A percentile compares a stretch with the other conserved stretches of the same genome.
These are phyloP conservation scores for Botryosphaeria dothidea DNA, from an alignment of 2,329 filamentous ascomycete genomes.

Conservation along the genomic window DNA sequence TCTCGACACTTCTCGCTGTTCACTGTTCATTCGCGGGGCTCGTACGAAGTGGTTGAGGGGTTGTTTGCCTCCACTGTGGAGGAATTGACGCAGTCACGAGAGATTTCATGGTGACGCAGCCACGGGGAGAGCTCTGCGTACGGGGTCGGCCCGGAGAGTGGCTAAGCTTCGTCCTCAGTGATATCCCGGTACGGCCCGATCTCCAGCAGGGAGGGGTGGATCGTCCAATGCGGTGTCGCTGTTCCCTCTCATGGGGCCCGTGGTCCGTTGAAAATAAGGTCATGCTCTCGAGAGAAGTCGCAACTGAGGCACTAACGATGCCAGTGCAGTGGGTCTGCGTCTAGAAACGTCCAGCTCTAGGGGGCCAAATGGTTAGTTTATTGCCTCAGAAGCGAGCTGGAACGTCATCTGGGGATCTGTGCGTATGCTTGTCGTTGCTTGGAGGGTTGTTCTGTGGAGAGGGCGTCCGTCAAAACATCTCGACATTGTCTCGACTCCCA, in stretches of 20 bases:
- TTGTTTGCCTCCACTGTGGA: not conserved
- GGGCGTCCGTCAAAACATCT: not conserved
- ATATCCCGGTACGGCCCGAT: not conserved
- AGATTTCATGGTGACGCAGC: not conserved
- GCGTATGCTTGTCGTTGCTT: slow-evolving; percentile 8
- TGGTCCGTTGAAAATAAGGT: slow-evolving; percentile 7
- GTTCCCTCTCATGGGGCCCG: not conserved
- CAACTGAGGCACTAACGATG: not conserved
- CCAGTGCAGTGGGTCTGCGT: not conserved
- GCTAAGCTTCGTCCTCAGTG: not conserved
- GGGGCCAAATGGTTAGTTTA: not conserved
- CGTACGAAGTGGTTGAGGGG: slow-evolving; percentile 5
- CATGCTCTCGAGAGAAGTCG: slow-evolving; percentile 13
- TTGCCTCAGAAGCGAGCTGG: not conserved
- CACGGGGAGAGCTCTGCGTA: not conserved
- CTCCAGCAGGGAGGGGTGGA: not conserved
- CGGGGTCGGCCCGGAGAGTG: not conserved
- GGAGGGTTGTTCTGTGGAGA: not conserved
- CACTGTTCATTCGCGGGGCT: not conserved
- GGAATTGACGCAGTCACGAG: slow-evolving; percentile 10
- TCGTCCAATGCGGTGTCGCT: slow-evolving; percentile 10
- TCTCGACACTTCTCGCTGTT: slow-evolving; percentile 1
- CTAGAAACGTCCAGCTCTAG: not conserved
- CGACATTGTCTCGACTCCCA: not conserved
- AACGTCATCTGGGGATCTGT: not conserved